phyloP scores from a whole-genome alignment of 2,329 filamentous ascomycete genomes.

The Rutstroemia sp. region DNA sequence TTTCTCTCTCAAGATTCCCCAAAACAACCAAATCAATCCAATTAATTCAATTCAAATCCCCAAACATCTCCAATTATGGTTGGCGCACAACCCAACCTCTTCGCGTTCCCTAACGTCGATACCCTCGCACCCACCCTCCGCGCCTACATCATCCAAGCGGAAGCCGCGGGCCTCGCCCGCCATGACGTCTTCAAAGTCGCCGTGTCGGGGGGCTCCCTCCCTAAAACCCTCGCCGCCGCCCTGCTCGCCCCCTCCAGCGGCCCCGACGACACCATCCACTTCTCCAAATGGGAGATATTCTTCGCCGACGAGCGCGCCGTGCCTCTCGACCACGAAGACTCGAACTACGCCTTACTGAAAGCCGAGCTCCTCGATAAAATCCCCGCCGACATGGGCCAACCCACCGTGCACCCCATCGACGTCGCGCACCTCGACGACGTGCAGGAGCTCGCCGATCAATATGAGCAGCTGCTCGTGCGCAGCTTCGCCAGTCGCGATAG shows the following conservation, averaged over 20 bases:
- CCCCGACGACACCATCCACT: slow-evolving; percentile 58
- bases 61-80: slow-evolving; percentile 10
- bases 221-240: slow-evolving; percentile 77
- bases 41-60: not conserved
- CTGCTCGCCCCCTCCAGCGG: slow-evolving; percentile 53
- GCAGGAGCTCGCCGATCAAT: slow-evolving; percentile 88
- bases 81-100: slow-evolving; percentile 54
- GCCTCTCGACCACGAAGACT: slow-evolving; percentile 83
- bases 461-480: slow-evolving; percentile 79
- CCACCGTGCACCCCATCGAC: slow-evolving; percentile 76
- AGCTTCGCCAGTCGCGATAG: slow-evolving; percentile 89
- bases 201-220: slow-evolving; percentile 89
- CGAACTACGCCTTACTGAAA: slow-evolving; percentile 88
- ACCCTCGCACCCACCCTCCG: slow-evolving; percentile 72
- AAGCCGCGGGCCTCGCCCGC: slow-evolving; percentile 70
- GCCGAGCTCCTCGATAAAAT: slow-evolving; percentile 84
- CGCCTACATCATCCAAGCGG: slow-evolving; percentile 72
- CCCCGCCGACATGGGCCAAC: slow-evolving; percentile 53
- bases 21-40: not conserved
- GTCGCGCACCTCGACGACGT: slow-evolving; percentile 59
- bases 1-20: not conserved
- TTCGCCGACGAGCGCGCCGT: slow-evolving; percentile 97
- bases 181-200: slow-evolving; percentile 85
- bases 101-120: slow-evolving; percentile 65
- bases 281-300: slow-evolving; percentile 93